Percentiles rank a stretch among this genome's conserved stretches.
These are phyloP conservation scores for Amphibolis antarctica DNA, from an alignment of 106 monocot species.

Conservation along the genomic window DNA sequence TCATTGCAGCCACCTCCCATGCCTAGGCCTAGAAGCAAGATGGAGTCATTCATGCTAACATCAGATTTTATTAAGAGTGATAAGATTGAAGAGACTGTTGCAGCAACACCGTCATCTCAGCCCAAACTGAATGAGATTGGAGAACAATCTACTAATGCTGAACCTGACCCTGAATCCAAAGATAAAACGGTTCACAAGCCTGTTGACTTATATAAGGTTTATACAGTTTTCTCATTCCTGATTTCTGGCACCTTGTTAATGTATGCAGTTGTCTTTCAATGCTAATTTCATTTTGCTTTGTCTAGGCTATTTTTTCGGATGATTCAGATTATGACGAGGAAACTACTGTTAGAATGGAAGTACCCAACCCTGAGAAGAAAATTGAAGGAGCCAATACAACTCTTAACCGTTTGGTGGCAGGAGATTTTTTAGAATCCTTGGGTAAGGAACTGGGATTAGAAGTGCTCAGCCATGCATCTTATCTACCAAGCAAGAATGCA, in stretches of 20 bases:
- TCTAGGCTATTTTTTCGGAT: slow-evolving; percentile 95
- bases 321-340: slow-evolving; percentile 62
- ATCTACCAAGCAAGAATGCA: slow-evolving; percentile 6
- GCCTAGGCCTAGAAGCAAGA: slow-evolving; percentile 63
- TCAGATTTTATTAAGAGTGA: slow-evolving; percentile 34
- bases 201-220: slow-evolving; percentile 92
- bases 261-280: background rate
- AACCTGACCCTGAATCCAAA: slow-evolving; percentile 24
- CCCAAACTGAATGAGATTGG: slow-evolving; percentile 12
- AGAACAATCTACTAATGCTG: slow-evolving; percentile 8
- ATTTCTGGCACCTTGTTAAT: background rate
- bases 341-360: slow-evolving; percentile 6
- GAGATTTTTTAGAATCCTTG: slow-evolving; percentile 87
- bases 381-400: slow-evolving; percentile 70
- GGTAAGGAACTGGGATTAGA: slow-evolving; percentile 86
- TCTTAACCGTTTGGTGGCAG: slow-evolving; percentile 77
- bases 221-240: background rate
- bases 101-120: slow-evolving; percentile 1
- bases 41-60: slow-evolving; percentile 58
- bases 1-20: slow-evolving; percentile 52
- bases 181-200: slow-evolving; percentile 43
- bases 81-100: slow-evolving; percentile 19
- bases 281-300: background rate
- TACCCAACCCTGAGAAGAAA: slow-evolving; percentile 30
- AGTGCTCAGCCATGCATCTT: slow-evolving; percentile 29